A percentile compares a stretch with the other conserved stretches of the same genome.
Conservation (phyloP, 2,329 filamentous ascomycete species). For the Xylariaceae sp. region DNA sequence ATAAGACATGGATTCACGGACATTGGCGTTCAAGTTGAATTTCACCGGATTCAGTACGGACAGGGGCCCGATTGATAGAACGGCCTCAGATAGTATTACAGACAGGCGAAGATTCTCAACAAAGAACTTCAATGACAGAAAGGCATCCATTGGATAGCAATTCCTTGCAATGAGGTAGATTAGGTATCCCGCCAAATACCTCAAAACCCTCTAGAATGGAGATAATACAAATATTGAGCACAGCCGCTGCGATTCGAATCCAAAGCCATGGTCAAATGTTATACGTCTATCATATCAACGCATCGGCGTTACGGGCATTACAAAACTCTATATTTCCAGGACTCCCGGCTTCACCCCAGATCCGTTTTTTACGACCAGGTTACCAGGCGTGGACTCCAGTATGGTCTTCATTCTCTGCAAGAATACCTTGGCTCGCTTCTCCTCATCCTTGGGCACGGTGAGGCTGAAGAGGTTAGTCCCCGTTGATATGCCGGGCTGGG, state of each 20-base stretch:
- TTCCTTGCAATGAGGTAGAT: background rate
- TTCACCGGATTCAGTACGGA: no score
- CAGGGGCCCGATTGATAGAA: no score
- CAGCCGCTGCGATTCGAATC: background rate
- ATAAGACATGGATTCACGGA: no score
- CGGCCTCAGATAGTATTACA: no score
- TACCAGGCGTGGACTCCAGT: slow-evolving; percentile 74
- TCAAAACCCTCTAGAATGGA: background rate
- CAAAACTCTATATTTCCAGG: slow-evolving; percentile 26
- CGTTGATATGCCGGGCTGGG: slow-evolving; percentile 46
- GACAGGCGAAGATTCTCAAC: no score
- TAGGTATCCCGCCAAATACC: background rate
- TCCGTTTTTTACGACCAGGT: slow-evolving; percentile 58
- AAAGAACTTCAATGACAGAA: background rate
- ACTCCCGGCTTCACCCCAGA: slow-evolving; percentile 2
- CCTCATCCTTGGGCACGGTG: slow-evolving; percentile 72
- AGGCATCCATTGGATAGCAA: background rate
- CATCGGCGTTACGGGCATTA: slow-evolving; percentile 14
- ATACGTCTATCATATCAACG: slow-evolving; percentile 27
- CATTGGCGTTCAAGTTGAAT: no score
- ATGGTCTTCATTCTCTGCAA: slow-evolving; percentile 81
- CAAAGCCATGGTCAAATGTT: slow-evolving; percentile 17
- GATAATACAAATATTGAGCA: background rate
- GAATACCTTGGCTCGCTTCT: slow-evolving; percentile 76
- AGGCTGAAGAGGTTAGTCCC: slow-evolving; percentile 78